Evolutionary conservation across 1,139 yeast genomes (phyloP).

Genomic region (Lodderomyces theae): DNA sequence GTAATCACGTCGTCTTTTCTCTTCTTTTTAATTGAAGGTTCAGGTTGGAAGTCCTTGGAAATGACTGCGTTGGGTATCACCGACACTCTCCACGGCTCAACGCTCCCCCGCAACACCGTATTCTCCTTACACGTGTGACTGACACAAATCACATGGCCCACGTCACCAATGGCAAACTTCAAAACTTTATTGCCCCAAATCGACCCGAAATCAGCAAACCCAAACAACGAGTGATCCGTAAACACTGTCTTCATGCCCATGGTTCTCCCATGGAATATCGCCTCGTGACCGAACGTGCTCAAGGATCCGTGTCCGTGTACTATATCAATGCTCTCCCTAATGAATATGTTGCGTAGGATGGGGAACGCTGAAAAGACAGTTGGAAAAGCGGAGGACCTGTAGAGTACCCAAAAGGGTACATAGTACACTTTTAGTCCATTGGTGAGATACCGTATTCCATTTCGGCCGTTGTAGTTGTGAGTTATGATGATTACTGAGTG

Average conservation of each 20-base stretch:
- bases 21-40: not conserved
- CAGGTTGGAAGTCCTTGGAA: constrained; percentile 59
- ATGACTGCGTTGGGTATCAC: constrained; percentile 97
- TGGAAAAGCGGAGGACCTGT: constrained; percentile 84
- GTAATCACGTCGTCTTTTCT: constrained; percentile 44
- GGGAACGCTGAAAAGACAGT: constrained; percentile 89
- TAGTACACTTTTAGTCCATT: constrained; percentile 93
- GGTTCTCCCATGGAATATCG: constrained; percentile 82
- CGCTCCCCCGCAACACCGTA: constrained; percentile 80
- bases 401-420: constrained; percentile 75
- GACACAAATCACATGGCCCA: constrained; percentile 92
- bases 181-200: constrained; percentile 84
- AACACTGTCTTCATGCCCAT: constrained; percentile 92
- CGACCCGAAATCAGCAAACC: constrained; percentile 83
- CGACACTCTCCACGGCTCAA: constrained; percentile 74
- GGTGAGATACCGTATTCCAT: constrained; percentile 77
- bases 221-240: constrained; percentile 95
- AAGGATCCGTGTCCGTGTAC: constrained; percentile 96
- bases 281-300: constrained; percentile 85
- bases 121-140: constrained; percentile 97
- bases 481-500: constrained; percentile 91
- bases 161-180: constrained; percentile 79
- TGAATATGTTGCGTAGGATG: constrained; percentile 73
- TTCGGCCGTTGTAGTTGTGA: constrained; percentile 80
- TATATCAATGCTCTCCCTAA: constrained; percentile 81